Percentiles rank a stretch among this genome's conserved stretches.
Conservation (phyloP, 345 rosid species). For the Populus simonii region DNA sequence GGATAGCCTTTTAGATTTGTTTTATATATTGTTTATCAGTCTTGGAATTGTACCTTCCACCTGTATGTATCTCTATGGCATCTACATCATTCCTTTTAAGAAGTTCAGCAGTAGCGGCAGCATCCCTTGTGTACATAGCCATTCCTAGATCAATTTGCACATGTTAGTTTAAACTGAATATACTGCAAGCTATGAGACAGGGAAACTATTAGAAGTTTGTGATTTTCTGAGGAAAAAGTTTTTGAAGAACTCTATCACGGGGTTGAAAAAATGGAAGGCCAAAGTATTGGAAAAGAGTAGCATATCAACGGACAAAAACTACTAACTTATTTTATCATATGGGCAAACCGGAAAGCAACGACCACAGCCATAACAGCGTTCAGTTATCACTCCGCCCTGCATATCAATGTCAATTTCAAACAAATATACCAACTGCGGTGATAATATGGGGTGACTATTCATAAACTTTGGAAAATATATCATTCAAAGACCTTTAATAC, state of each 20-base stretch:
- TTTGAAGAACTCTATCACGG: neutral
- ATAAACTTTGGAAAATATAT: slow-evolving; percentile 3
- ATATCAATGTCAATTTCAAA: neutral
- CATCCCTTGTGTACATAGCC: slow-evolving; percentile 47
- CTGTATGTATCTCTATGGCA: slow-evolving; percentile 62
- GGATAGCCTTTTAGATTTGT: neutral
- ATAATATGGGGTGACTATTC: neutral
- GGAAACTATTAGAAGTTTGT: neutral
- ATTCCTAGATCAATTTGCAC: slow-evolving; percentile 29
- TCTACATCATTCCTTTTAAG: slow-evolving; percentile 43
- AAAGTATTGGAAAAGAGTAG: neutral
- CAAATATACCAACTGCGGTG: neutral
- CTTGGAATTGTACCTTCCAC: slow-evolving; percentile 41
- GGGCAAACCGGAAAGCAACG: slow-evolving; percentile 63
- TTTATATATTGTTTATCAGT: neutral
- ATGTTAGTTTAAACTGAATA: slow-evolving; percentile 1
- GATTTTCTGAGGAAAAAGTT: neutral
- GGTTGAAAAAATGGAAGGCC: neutral
- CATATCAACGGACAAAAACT: neutral
- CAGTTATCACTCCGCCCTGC: slow-evolving; percentile 55
- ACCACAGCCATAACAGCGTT: slow-evolving; percentile 63
- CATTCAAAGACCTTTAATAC: slow-evolving; percentile 22
- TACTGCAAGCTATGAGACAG: neutral
- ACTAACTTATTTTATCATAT: slow-evolving; percentile 54
- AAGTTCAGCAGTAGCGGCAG: slow-evolving; percentile 48